Evolutionary conservation across 2,329 filamentous ascomycete genomes (phyloP), one percentile per base, ranked within the genome.

Genomic region (Penicillium sp.): DNA sequence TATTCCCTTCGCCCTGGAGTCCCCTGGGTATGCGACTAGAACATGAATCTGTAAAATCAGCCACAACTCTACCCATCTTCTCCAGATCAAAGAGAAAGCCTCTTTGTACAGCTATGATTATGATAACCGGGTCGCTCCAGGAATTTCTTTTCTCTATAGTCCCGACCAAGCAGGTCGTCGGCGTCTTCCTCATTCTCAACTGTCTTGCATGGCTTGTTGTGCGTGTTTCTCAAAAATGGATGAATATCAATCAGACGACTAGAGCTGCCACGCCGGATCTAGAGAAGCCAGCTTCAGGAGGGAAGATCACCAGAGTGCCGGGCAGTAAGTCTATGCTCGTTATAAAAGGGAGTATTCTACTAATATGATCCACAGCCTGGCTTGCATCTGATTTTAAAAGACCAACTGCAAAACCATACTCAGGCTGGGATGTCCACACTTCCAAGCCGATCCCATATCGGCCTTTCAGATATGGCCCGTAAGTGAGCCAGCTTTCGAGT

Each of bases 361-460:
- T 54, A 9, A 49, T 23, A 7, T 7, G 12, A 24, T 6, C 28
- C 34, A 29, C 23, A 74, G 79, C 79, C 73, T 88, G 85, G 85
- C 70, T 62, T 4, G 80, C 83, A 0, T 79, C 76, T 12, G 60
- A 73, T 47, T 90, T 87, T 75, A 77, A 79, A 53, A 76, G 84
- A 2, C 86, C 87, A 1, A 67, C 73, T 0, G 83, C 86, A 4
- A 48, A 72, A 0, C 83, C 88, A 0, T 90, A 88, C 62, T 82
- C 83, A 0, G 70, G 83, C 66, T 92, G 88, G 87, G 84, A 85
- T 41, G 68, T 91, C 33, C 76, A 81, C 23, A 73, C 75, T n/a
- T 89, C 86, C 1, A 86, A 87, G 54, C 88, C 89, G 0, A 80
- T 90, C 0, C 87, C 87, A 0, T 93, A 93, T 71, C 82, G 89